These are phyloP conservation scores for Buxus sempervirens DNA, from an alignment of 164 flowering plant genomes.

Conservation along the genomic window DNA sequence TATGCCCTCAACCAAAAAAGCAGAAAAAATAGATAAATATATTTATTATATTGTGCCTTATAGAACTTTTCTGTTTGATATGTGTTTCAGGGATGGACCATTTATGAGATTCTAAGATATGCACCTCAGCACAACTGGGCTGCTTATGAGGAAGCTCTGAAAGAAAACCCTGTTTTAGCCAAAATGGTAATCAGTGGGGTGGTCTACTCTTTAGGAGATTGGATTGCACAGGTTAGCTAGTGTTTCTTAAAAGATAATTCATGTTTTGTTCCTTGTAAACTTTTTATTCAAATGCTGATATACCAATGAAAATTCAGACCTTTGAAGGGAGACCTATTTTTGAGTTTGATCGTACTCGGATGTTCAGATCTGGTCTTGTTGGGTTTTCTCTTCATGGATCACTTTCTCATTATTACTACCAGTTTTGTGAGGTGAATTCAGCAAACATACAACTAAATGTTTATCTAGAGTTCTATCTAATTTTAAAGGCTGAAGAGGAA, in stretches of 20 bases:
- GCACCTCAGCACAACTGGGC: constrained; percentile 76
- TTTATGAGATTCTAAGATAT: constrained; percentile 68
- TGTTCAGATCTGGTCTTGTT: constrained; percentile 80
- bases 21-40: no score
- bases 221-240: constrained; percentile 74
- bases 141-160: constrained; percentile 83
- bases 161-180: constrained; percentile 74
- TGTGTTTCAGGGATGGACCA: constrained; percentile 67
- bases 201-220: constrained; percentile 83
- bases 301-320: constrained; percentile 39
- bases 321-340: constrained; percentile 78
- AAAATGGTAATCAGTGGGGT: constrained; percentile 82
- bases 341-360: constrained; percentile 68
- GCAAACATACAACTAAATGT: no score
- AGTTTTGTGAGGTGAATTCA: constrained; percentile 60
- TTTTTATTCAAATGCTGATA: background rate
- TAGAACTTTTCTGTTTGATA: background rate
- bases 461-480: no score
- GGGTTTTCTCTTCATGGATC: constrained; percentile 87
- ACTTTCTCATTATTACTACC: constrained; percentile 81
- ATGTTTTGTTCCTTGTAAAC: background rate
- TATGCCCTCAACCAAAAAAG: no score
- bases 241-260: background rate
- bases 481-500: constrained; percentile 17
- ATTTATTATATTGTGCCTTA: background rate